phyloP scores from a whole-genome alignment of 345 rosid species.

The Aquilaria yunnanensis region DNA sequence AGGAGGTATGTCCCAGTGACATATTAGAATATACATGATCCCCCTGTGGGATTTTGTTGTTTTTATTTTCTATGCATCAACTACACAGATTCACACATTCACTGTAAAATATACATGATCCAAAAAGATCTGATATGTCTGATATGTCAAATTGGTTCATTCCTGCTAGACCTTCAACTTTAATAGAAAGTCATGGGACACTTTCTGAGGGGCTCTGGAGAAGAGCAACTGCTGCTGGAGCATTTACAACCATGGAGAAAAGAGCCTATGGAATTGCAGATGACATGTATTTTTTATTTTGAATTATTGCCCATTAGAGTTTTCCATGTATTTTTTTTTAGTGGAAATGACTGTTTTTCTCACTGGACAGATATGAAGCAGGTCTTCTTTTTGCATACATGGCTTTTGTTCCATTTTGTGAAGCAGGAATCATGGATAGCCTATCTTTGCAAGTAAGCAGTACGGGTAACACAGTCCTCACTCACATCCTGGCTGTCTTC shows the following conservation, averaged over 20 bases:
- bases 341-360: slow-evolving; percentile 11
- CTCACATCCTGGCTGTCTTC: background rate
- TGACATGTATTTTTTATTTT: slow-evolving; percentile 57
- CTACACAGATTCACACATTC: too few relatives aligned
- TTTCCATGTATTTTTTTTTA: background rate
- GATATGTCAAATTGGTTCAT: background rate
- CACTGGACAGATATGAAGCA: slow-evolving; percentile 67
- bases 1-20: too few relatives aligned
- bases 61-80: background rate
- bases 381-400: slow-evolving; percentile 93
- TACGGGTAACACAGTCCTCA: background rate
- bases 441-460: slow-evolving; percentile 77
- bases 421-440: slow-evolving; percentile 74
- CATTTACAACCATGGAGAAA: slow-evolving; percentile 65
- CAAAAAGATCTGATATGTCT: too few relatives aligned
- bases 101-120: too few relatives aligned
- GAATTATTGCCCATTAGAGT: background rate
- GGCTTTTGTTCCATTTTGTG: slow-evolving; percentile 92
- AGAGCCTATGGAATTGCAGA: slow-evolving; percentile 92
- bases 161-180: slow-evolving; percentile 40
- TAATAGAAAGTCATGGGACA: slow-evolving; percentile 47
- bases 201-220: slow-evolving; percentile 86
- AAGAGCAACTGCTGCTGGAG: slow-evolving; percentile 82
- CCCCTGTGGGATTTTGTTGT: background rate
- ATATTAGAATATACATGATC: background rate